These are phyloP conservation scores for Nyssa sinensis DNA, from an alignment of 148 eudicot genomes.

Conservation along the genomic window DNA sequence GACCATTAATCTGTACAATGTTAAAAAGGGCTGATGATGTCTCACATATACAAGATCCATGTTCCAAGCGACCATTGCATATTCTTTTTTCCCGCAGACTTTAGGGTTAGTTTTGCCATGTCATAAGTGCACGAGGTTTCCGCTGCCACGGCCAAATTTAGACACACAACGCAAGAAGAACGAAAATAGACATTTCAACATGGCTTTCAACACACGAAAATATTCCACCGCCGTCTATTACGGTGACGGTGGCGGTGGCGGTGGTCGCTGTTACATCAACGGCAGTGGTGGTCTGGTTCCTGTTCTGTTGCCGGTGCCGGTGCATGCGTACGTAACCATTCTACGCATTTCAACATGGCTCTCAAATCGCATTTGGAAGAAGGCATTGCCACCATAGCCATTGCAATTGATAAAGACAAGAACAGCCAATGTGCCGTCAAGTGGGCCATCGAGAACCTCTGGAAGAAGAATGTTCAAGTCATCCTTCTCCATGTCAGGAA, in stretches of 20 bases:
- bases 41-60: no score
- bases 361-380: background rate
- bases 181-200: no score
- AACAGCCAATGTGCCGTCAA: slow-evolving; percentile 61
- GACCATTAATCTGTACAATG: no score
- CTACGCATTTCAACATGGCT: background rate
- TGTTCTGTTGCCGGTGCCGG: background rate
- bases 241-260: background rate
- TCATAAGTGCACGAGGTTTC: no score
- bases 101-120: no score
- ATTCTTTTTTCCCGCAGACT: no score
- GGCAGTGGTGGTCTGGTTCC: background rate
- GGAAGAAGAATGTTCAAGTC: slow-evolving; percentile 29
- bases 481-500: slow-evolving; percentile 60
- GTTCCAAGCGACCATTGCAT: no score
- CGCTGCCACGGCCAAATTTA: no score
- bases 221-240: no score
- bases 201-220: no score
- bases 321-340: background rate
- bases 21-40: no score
- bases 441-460: slow-evolving; percentile 66
- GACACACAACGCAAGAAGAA: no score
- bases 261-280: background rate
- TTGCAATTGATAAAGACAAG: slow-evolving; percentile 74
- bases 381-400: slow-evolving; percentile 16